Evolutionary conservation across 345 rosid species (phyloP).

Genomic region (Eutrema heterophyllum): DNA sequence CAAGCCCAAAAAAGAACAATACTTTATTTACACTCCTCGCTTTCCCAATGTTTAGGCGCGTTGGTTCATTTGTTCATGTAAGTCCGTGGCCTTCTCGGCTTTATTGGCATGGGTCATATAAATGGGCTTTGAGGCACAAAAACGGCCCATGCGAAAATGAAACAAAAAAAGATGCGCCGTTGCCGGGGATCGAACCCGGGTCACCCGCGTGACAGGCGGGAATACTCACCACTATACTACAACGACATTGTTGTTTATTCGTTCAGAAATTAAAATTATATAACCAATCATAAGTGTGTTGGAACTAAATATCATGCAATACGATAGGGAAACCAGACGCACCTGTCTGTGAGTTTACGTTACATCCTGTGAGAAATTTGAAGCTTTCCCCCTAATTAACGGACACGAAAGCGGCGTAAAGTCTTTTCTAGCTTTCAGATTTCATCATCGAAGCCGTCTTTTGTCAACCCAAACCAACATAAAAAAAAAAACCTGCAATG

Average conservation of each 20-base stretch:
- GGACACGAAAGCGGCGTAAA: neutral
- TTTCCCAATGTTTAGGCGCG: too few relatives aligned
- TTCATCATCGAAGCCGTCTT: neutral
- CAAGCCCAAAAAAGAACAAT: too few relatives aligned
- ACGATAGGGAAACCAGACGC: too few relatives aligned
- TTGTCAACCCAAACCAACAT: neutral
- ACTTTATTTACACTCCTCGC: too few relatives aligned
- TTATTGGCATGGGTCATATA: neutral
- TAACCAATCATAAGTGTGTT: too few relatives aligned
- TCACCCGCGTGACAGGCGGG: conserved; percentile 96
- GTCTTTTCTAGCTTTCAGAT: neutral
- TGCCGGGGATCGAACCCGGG: conserved; percentile 88
- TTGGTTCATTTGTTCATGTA: too few relatives aligned
- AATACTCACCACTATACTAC: conserved; percentile 94
- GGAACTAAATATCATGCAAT: too few relatives aligned
- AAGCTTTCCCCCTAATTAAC: neutral
- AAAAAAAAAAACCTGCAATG: neutral
- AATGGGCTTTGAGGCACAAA: neutral
- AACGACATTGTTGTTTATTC: conserved; percentile 39
- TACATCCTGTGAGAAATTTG: neutral
- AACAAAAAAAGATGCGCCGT: conserved; percentile 6
- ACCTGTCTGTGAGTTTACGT: neutral
- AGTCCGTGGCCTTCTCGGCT: neutral
- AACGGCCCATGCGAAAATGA: neutral
- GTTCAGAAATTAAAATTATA: too few relatives aligned